A percentile compares a stretch with the other conserved stretches of the same genome.
Conservation (phyloP, 176 grass and related monocot species). For the Eleusine coracana region DNA sequence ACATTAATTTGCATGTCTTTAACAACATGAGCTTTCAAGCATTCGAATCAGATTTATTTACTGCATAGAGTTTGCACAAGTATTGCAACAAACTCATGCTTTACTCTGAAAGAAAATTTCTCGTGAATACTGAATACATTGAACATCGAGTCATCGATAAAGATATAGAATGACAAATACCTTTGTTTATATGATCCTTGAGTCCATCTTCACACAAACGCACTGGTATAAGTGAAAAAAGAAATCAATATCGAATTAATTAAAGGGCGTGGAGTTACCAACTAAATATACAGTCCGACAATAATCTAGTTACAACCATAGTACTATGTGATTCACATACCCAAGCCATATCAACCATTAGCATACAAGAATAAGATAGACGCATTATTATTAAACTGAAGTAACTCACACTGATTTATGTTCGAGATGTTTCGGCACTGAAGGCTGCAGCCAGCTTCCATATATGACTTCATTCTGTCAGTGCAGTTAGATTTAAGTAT, state of each 20-base stretch:
- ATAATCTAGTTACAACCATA: neutral
- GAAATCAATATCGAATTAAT: slow-evolving; percentile 16
- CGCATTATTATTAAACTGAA: neutral
- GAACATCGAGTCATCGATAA: slow-evolving; percentile 32
- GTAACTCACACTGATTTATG: slow-evolving; percentile 67
- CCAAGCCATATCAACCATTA: neutral
- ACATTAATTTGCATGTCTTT: neutral
- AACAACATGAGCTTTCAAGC: neutral
- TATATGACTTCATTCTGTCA: slow-evolving; percentile 59
- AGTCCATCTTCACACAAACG: slow-evolving; percentile 54
- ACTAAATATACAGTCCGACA: neutral
- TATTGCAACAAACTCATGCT: neutral
- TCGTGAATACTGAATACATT: neutral
- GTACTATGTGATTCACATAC: neutral
- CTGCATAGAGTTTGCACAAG: neutral
- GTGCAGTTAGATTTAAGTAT: slow-evolving; percentile 68
- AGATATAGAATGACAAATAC: slow-evolving; percentile 38
- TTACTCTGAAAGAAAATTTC: no score
- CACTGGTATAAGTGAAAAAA: slow-evolving; percentile 41
- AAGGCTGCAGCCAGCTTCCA: slow-evolving; percentile 59
- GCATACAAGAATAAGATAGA: neutral
- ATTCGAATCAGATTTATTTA: neutral
- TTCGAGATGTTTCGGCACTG: slow-evolving; percentile 48
- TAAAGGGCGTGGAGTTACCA: neutral
- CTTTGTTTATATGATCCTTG: slow-evolving; percentile 53